phyloP scores from a whole-genome alignment of 2,329 filamentous ascomycete species.

The Sclerotinia glacialis region DNA sequence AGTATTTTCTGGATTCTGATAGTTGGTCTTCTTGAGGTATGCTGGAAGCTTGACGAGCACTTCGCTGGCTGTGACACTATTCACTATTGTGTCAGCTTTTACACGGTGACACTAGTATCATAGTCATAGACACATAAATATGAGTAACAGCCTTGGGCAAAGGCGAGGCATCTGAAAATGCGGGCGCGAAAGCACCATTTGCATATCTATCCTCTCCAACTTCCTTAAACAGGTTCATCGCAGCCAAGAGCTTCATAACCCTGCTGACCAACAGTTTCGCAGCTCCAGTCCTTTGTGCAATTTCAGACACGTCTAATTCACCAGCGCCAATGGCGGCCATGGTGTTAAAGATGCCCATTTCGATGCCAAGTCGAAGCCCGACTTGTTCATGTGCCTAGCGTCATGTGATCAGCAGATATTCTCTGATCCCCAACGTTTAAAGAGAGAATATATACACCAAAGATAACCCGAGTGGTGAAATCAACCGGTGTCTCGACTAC shows the following conservation, averaged over 20 bases:
- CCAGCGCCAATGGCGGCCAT: not conserved
- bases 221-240: constrained; percentile 12
- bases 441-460: constrained; percentile 1
- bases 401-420: not conserved
- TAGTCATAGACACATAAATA: not conserved
- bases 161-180: constrained; percentile 9
- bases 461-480: constrained; percentile 8
- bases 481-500: constrained; percentile 12
- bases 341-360: constrained; percentile 18
- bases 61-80: constrained; percentile 1
- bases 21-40: constrained; percentile 19
- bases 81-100: not conserved
- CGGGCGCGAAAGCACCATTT: not conserved
- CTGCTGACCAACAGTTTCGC: constrained; percentile 10
- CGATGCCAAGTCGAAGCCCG: constrained; percentile 13
- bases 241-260: constrained; percentile 12
- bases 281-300: constrained; percentile 14
- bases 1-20: constrained; percentile 19
- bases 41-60: constrained; percentile 15
- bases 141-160: constrained; percentile 10
- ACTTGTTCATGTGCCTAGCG: constrained; percentile 1
- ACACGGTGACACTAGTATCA: not conserved
- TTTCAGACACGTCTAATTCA: not conserved
- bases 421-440: not conserved
- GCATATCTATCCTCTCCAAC: constrained; percentile 11